Evolutionary conservation across 805 yeast species (phyloP), one percentile per base, ranked within the genome.

Genomic region (Lachancea quebecensis): DNA sequence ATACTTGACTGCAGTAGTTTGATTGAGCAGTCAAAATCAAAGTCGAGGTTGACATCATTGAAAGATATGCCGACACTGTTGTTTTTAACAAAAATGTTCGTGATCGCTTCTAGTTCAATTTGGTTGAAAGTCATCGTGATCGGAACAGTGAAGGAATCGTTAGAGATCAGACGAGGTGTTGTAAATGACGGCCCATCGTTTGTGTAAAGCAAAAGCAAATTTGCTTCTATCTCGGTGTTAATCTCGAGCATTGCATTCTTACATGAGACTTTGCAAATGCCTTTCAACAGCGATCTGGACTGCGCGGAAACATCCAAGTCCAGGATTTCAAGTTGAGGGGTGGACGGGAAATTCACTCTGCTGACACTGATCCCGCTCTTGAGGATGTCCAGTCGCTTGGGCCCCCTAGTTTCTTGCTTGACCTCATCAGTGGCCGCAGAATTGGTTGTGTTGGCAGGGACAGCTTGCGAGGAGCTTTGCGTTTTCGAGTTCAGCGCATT

Each of bases 1-100:
- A 65, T 62, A 21, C 65, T 60, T 1, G 59, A 50, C 42, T 64
- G 65, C 42, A 65, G 44, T 31, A 65, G 49, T 38, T 62, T 63
- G 15, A 65, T 60, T 15, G 68, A 64, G 41, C 69, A 65, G 44
- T 63, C 62, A 38, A 65, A 64, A 36, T 63, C 51, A 39, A 65
- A 65, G 47, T 64, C 66, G 25, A 65, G 45, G 30, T 58, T 53
- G 7, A 65, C 68, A 50, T 65, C 69, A 46, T 65, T 65, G 48
- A 65, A 65, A n/a, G 68, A 61, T 12, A 65, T 54, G 18, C 66
- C 62, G 7, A 65, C 50, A 12, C 67, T 65, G 16, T 58, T 54
- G 36, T 60, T 55, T 47, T 61, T 58, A 35, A 62, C 60, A 45
- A 61, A 62, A 1, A 61, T 53, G 47, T 65, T 64, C 9, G 63